Conservation (phyloP, 225 moss, liverwort and hornwort species). For the Pseudoscleropodium purum region DNA sequence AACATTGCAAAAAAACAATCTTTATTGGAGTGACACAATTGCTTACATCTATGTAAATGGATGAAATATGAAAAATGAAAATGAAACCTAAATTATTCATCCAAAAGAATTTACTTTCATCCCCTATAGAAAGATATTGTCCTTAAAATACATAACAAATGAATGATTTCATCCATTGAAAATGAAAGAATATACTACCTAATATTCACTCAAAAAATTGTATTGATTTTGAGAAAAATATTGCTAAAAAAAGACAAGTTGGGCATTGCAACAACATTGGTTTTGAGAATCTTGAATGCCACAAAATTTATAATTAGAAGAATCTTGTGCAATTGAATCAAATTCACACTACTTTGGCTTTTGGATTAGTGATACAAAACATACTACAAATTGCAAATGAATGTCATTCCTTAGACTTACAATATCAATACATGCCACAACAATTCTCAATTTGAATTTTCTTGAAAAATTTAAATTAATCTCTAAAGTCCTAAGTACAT, state of each 20-base stretch:
- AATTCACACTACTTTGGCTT: too few species aligned
- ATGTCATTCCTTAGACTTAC: neutral
- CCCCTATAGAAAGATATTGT: neutral
- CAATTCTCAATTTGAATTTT: too few species aligned
- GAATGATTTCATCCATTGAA: rapidly evolving
- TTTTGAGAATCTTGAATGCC: too few species aligned
- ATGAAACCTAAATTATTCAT: neutral
- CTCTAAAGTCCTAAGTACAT: too few species aligned
- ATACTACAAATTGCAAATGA: neutral
- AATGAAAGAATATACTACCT: neutral
- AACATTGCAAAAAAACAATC: too few species aligned
- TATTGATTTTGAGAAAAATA: neutral
- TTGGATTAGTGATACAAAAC: neutral
- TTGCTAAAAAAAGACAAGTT: too few species aligned
- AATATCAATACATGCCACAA: too few species aligned
- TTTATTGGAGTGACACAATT: rapidly evolving
- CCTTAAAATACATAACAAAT: neutral
- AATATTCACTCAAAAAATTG: neutral
- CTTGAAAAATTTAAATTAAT: too few species aligned
- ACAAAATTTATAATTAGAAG: too few species aligned
- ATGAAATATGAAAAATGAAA: neutral
- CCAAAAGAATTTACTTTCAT: neutral
- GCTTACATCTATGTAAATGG: neutral
- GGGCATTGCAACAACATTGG: too few species aligned
- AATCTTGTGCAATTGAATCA: too few species aligned